A percentile compares a stretch with the other conserved stretches of the same genome.
phyloP scores from a whole-genome alignment of 164 flowering plant genomes.

The Piper longum region DNA sequence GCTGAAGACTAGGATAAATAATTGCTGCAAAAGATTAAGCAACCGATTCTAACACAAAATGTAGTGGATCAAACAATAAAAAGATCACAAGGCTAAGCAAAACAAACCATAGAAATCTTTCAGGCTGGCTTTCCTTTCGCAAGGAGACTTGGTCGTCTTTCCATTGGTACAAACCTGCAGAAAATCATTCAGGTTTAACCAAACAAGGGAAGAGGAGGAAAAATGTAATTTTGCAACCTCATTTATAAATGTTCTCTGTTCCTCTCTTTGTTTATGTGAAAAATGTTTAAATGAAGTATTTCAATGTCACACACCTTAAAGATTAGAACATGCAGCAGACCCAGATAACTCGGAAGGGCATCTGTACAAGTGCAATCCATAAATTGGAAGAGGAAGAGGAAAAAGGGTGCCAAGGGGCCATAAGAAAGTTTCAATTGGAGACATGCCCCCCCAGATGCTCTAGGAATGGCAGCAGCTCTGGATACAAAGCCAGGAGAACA shows the following conservation, averaged over 20 bases:
- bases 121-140: constrained; percentile 10
- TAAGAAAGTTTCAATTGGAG: constrained; percentile 66
- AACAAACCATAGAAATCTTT: background rate
- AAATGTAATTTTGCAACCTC: background rate
- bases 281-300: background rate
- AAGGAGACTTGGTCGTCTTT: background rate
- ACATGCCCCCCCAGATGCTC: constrained; percentile 41
- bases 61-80: background rate
- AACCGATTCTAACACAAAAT: background rate
- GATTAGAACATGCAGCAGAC: constrained; percentile 70
- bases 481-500: constrained; percentile 3
- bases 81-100: background rate
- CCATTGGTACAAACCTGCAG: constrained; percentile 6
- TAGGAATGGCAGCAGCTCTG: constrained; percentile 79
- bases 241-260: background rate
- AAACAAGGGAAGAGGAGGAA: too few species aligned
- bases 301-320: constrained; percentile 38
- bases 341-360: constrained; percentile 54
- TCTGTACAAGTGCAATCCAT: constrained; percentile 68
- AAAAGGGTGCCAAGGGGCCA: constrained; percentile 64
- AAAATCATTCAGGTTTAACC: background rate
- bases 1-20: constrained; percentile 66
- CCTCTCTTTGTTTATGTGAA: background rate
- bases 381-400: constrained; percentile 72
- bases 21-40: constrained; percentile 34